Base-by-base conservation (phyloP, 306 rosid genomes). In the Oemleria cerasiformis region DNA sequence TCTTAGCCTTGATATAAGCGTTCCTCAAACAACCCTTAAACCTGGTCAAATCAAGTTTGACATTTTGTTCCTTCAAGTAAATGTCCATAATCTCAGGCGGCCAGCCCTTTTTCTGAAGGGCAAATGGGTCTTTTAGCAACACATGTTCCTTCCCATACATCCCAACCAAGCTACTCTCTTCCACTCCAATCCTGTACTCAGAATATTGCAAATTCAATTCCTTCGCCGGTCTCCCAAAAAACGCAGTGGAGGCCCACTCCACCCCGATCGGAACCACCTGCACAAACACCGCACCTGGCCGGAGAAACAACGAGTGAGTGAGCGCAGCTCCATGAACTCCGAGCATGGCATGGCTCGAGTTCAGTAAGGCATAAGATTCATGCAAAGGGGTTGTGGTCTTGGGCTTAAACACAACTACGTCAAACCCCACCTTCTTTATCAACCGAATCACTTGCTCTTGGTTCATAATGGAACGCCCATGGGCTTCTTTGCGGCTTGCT, bases 261-360 rank as follows among this genome's bases (percentile, higher is more conserved):
- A 50, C 7, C 3, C 87, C 94, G n/a, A 88, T 40, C 9, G 87
- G 94, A 34, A 86, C 85, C 81, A 86, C 80, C 10, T 86, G 90
- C 6, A 86, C 17, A 57, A 79, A 16, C 15, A 77, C 60, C 0
- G 84, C 73, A 0, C 88, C 86, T 3, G 72, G 60, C 49, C 78
- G 62, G 0, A 82, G 68, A 67, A 88, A 86, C 65, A 86, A 47
- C 0, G 45, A 56, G 65, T 82, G 80, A 20, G 91, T 86, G 7
- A 88, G 58, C 2, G 83, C 87, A 0, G 87, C 86, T 4, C 94
- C 91, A 40, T 86, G 94, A 1, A 88, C 82, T 5, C 89, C 92
- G 7, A 88, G 38, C 73, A 84, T 7, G 3, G 56, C 86, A 49
- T 87, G 68, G 39, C 87, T 82, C 1, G 65, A 42, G 39, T 82